phyloP scores from a whole-genome alignment of 352 stramenopile genomes.

The Globisporangium paddicum region DNA sequence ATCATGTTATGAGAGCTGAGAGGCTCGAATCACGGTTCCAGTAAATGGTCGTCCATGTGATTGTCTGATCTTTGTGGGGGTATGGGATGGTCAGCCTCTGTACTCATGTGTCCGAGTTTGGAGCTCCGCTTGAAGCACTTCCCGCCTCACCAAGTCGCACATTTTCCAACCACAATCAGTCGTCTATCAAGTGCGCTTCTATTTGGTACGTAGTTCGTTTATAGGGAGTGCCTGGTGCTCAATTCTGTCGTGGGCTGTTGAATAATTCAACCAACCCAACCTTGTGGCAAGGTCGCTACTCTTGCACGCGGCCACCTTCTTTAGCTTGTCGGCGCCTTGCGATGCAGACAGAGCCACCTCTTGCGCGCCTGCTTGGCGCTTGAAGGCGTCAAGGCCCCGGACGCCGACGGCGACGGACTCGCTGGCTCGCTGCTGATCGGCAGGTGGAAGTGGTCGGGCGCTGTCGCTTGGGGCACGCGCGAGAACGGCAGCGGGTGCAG shows the following conservation, averaged over 20 bases:
- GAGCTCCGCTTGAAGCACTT: neutral
- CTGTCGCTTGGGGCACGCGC: slow-evolving; percentile 53
- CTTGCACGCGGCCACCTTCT: neutral
- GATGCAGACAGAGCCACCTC: slow-evolving; percentile 41
- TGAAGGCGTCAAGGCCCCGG: neutral
- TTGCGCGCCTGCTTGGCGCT: slow-evolving; percentile 16
- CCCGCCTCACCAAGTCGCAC: too few relatives aligned
- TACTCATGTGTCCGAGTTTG: neutral
- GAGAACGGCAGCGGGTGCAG: slow-evolving; percentile 65
- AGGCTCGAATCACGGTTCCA: too few relatives aligned
- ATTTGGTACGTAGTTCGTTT: neutral
- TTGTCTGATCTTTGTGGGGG: neutral
- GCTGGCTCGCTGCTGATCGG: slow-evolving; percentile 26
- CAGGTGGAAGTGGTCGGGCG: slow-evolving; percentile 44
- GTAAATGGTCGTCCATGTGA: too few relatives aligned
- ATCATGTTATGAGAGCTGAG: too few relatives aligned
- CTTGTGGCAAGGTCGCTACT: neutral
- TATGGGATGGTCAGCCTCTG: neutral
- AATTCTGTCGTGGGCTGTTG: neutral
- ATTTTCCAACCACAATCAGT: too few relatives aligned
- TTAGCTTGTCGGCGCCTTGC: neutral
- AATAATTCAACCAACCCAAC: neutral
- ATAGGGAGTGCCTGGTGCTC: neutral
- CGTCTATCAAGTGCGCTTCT: neutral
- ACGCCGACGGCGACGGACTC: neutral